Percentiles rank a stretch among this genome's conserved stretches.
Evolutionary conservation across 352 stramenopile species (phyloP).

Genomic region (Pythium chondricola): DNA sequence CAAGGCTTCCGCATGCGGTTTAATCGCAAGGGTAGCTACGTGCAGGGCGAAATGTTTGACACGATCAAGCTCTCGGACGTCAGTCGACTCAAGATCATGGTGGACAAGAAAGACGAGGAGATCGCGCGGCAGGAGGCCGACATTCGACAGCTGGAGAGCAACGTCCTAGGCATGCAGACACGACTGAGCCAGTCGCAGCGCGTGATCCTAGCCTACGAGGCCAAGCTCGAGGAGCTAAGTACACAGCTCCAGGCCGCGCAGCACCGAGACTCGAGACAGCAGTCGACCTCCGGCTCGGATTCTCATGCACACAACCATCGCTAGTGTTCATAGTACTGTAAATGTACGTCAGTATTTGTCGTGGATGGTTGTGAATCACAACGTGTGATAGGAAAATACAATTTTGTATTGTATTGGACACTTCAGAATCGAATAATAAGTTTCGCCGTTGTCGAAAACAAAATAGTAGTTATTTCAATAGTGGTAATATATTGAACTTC

Average conservation of each 20-base stretch:
- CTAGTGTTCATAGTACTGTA: no score
- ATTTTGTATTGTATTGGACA: no score
- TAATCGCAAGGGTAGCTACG: constrained; percentile 48
- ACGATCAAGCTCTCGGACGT: constrained; percentile 68
- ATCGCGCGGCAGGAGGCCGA: constrained; percentile 50
- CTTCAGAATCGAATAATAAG: no score
- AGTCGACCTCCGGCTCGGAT: no score
- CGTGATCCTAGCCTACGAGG: constrained; percentile 60
- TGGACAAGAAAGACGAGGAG: constrained; percentile 70
- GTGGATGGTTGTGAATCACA: no score
- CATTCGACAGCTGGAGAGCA: constrained; percentile 63
- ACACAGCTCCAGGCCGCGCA: constrained; percentile 44
- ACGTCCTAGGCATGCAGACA: constrained; percentile 60
- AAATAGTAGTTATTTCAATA: no score
- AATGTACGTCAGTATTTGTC: no score
- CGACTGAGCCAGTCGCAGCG: constrained; percentile 57
- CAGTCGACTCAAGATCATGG: constrained; percentile 53
- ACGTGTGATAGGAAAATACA: no score
- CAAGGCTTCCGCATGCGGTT: constrained; percentile 75
- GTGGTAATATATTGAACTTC: no score
- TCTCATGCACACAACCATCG: no score
- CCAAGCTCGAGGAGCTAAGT: constrained; percentile 72
- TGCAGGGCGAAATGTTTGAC: constrained; percentile 82
- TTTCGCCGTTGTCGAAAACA: no score
- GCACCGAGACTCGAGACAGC: no score